These are phyloP conservation scores for Mangifera indica DNA, from an alignment of 345 rosid genomes.

Conservation along the genomic window DNA sequence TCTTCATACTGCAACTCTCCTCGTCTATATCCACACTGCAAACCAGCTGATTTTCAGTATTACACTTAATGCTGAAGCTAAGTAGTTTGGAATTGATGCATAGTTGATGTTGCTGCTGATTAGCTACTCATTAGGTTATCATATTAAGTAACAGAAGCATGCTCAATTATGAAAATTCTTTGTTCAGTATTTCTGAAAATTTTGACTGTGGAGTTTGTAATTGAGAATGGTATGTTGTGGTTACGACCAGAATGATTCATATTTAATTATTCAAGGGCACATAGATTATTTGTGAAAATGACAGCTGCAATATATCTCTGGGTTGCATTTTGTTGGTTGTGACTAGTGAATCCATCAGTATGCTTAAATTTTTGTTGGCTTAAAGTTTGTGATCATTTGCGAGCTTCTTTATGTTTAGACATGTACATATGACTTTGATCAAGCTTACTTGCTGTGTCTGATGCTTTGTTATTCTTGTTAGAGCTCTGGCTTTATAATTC, in stretches of 20 bases:
- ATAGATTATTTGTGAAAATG: neutral
- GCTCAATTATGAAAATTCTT: neutral
- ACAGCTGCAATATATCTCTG: neutral
- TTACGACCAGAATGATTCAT: neutral
- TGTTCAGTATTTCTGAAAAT: neutral
- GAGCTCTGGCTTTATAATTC: neutral
- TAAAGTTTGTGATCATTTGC: neutral
- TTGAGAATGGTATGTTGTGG: neutral
- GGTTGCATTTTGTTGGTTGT: neutral
- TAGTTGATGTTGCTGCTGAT: neutral
- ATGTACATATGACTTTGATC: neutral
- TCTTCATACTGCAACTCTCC: neutral
- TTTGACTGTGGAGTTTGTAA: neutral
- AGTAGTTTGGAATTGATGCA: neutral
- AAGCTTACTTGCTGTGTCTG: neutral
- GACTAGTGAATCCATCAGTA: neutral
- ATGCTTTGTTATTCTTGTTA: neutral
- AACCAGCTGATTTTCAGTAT: neutral
- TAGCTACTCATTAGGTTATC: neutral
- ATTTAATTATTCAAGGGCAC: neutral
- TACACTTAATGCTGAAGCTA: neutral
- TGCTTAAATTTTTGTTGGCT: neutral
- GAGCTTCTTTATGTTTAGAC: neutral
- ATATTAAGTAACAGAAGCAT: neutral
- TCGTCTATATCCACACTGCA: neutral